Evolutionary conservation across 2,329 filamentous ascomycete genomes (phyloP).

Genomic region (Akanthomyces dipterigenus): DNA sequence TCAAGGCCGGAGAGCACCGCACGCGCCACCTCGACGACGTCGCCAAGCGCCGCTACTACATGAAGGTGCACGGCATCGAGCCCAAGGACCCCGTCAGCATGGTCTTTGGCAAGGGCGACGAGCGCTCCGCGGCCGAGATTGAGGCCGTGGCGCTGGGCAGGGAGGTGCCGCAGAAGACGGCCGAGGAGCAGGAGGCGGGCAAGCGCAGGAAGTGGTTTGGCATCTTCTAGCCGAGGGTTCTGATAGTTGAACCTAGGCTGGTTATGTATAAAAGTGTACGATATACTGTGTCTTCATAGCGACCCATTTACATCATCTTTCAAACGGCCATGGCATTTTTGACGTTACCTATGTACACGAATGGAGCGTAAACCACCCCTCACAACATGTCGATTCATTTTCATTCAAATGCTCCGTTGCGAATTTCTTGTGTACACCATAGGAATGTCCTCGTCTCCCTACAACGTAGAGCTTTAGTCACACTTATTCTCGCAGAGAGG

Average conservation of each 20-base stretch:
- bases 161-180: slow-evolving; percentile 24
- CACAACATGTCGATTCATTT: no score
- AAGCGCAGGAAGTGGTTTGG: slow-evolving; percentile 70
- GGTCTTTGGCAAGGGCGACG: slow-evolving; percentile 32
- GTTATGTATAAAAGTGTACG: background rate
- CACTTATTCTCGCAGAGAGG: no score
- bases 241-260: no score
- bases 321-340: no score
- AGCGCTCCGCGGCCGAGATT: slow-evolving; percentile 29
- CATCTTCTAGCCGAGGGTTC: slow-evolving; percentile 60
- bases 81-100: slow-evolving; percentile 48
- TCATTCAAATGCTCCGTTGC: no score
- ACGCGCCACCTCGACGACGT: slow-evolving; percentile 75
- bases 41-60: slow-evolving; percentile 76
- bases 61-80: slow-evolving; percentile 78
- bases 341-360: no score
- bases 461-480: background rate
- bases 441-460: no score
- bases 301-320: background rate
- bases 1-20: slow-evolving; percentile 63
- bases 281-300: background rate
- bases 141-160: slow-evolving; percentile 30
- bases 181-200: slow-evolving; percentile 28
- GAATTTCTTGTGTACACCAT: no score
- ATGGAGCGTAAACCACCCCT: no score